Evolutionary conservation across 768 basidiomycete species (phyloP).

Genomic region (Pholiota microspora): DNA sequence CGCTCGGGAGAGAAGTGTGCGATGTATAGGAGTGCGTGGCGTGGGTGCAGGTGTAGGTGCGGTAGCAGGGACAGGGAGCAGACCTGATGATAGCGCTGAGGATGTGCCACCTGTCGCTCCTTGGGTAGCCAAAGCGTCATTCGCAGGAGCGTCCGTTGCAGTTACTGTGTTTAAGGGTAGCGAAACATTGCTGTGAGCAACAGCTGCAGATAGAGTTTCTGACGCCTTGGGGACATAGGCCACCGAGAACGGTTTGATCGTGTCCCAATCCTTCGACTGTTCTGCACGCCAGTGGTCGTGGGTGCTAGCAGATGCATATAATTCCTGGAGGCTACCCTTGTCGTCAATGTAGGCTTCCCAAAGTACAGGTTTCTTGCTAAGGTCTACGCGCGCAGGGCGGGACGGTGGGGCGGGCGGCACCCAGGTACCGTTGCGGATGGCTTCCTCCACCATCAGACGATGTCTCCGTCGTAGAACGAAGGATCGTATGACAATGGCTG

Average conservation of each 20-base stretch:
- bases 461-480: constrained; percentile 63
- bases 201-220: not conserved
- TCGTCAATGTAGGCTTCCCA: constrained; percentile 43
- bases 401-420: constrained; percentile 34
- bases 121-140: not conserved
- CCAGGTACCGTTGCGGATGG: constrained; percentile 65
- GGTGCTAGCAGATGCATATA: not conserved
- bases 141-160: not conserved
- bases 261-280: constrained; percentile 27
- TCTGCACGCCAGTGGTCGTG: constrained; percentile 16
- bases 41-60: not conserved
- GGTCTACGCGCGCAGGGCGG: constrained; percentile 30
- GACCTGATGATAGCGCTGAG: not conserved
- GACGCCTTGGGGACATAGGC: constrained; percentile 20
- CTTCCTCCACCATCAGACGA: constrained; percentile 56
- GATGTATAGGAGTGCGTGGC: constrained; percentile 5
- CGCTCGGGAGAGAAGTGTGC: constrained; percentile 15
- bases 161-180: not conserved
- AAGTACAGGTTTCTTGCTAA: constrained; percentile 45
- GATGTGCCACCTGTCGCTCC: not conserved
- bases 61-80: not conserved
- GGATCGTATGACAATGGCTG: constrained; percentile 64
- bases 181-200: not conserved
- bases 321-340: constrained; percentile 10
- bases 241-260: constrained; percentile 32